Conservation (phyloP, 2,329 filamentous ascomycete genomes). For the Paraphoma chrysanthemicola region DNA sequence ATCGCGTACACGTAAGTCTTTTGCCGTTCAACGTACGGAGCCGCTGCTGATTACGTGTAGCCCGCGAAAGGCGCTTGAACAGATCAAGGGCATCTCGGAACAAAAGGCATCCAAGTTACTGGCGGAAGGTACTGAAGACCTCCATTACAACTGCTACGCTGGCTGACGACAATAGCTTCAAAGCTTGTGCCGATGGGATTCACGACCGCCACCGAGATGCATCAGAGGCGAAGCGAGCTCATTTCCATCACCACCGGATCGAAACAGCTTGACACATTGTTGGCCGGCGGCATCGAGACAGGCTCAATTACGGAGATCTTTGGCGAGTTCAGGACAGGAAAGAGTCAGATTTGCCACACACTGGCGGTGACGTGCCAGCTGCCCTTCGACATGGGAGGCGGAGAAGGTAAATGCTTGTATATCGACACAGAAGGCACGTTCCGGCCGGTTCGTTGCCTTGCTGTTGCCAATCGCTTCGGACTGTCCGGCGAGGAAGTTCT, state of each 20-base stretch:
- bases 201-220: slow-evolving; percentile 98
- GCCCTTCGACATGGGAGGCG: slow-evolving; percentile 98
- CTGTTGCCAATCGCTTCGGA: slow-evolving; percentile 92
- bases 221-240: slow-evolving; percentile 91
- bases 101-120: slow-evolving; percentile 94
- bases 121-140: slow-evolving; percentile 70
- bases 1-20: slow-evolving; percentile 83
- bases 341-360: slow-evolving; percentile 98
- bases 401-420: slow-evolving; percentile 97
- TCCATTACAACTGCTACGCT: too few species aligned
- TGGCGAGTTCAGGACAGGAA: slow-evolving; percentile 96
- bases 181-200: slow-evolving; percentile 99
- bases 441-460: slow-evolving; percentile 82
- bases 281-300: slow-evolving; percentile 94
- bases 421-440: slow-evolving; percentile 99
- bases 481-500: slow-evolving; percentile 96
- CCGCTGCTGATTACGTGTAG: slow-evolving; percentile 49
- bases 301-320: slow-evolving; percentile 98
- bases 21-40: background rate
- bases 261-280: slow-evolving; percentile 92
- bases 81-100: slow-evolving; percentile 98
- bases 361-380: slow-evolving; percentile 98
- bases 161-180: slow-evolving; percentile 66
- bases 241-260: slow-evolving; percentile 98
- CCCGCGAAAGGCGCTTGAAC: slow-evolving; percentile 78